Base-by-base conservation (phyloP, 495 filamentous ascomycete genomes). In the Hyaloscypha finlandica region DNA sequence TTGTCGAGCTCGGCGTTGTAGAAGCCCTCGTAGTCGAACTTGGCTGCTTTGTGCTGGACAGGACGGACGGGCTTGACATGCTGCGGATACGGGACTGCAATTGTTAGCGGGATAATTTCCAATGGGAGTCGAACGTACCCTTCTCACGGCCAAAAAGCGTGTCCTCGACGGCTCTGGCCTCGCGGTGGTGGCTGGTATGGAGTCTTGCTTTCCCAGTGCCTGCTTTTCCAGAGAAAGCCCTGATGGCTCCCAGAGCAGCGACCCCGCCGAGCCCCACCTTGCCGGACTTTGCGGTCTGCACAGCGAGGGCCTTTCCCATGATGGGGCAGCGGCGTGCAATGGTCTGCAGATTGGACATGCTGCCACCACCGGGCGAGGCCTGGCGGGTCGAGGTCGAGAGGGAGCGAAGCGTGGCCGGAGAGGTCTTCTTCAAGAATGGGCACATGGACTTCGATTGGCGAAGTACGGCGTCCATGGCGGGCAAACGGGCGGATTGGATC, bases 331-430 rank as follows among this genome's bases (percentile, higher is more conserved):
- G 92, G 73, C 92, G 90, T 70, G 93, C 95, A 69, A 96, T 85
- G 61, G 95, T 87, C 83, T 97, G 96, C 70, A 99, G 86, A 80
- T 97, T 98, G 72, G 93, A 97, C 88, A 98, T 97, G 77, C 90
- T 92, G 69, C 94, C 92, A 59, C 93, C 94, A 68, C 92, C 90
- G 32, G 88, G 89, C 56, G 89, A 92, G 59, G 83, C 80, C 66
- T 85, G 67, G 72, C 89, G 85, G 48, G 93, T 97, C 6, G 92
- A 87, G 61, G 93, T 97, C 19, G 94, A 92, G 67, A 99, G 85
- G 64, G 93, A 89, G 66, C 95, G 93, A 64, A 99, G 87, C 35
- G 92, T 91, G 71, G 91, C 87, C 68, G 93, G 92, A 2, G 94
- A 93, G 12, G 94, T 92, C 77, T 94, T 96, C 82, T 91, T 93